Percentiles rank a stretch among this genome's conserved stretches.
These are phyloP conservation scores for Nidularia pulvinata DNA, from an alignment of 768 basidiomycete species.

Conservation along the genomic window DNA sequence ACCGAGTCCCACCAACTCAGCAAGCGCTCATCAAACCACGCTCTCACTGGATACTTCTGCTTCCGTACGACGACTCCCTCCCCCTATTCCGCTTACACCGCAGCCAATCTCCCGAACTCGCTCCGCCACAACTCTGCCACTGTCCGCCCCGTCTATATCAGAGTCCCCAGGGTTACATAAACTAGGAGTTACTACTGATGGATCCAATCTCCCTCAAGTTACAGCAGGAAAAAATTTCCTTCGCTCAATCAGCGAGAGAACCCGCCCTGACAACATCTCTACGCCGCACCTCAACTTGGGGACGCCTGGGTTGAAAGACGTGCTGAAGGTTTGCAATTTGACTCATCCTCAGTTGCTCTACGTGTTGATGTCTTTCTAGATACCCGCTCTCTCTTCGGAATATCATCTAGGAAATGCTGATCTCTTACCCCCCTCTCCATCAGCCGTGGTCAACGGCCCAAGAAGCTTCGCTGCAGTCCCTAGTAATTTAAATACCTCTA, in stretches of 20 bases:
- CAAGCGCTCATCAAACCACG: conserved; percentile 51
- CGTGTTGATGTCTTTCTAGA: conserved; percentile 26
- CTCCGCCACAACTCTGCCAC: conserved; percentile 41
- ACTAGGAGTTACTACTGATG: neutral
- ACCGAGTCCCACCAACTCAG: conserved; percentile 17
- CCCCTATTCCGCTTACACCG: conserved; percentile 15
- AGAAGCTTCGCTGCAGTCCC: conserved; percentile 25
- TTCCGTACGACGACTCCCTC: conserved; percentile 19
- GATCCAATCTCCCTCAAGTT: neutral
- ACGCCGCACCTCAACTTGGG: conserved; percentile 19
- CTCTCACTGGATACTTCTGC: conserved; percentile 51
- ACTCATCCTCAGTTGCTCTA: neutral
- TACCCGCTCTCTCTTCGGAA: conserved; percentile 67
- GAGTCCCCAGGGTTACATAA: neutral
- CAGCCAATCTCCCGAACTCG: conserved; percentile 37
- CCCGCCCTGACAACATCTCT: conserved; percentile 42
- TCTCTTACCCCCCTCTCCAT: conserved; percentile 76
- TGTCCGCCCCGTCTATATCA: conserved; percentile 3
- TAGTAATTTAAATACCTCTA: neutral
- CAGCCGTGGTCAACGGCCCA: conserved; percentile 27
- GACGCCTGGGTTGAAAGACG: conserved; percentile 69
- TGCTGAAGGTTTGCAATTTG: conserved; percentile 53
- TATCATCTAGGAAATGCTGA: conserved; percentile 70
- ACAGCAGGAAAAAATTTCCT: neutral
- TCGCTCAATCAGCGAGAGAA: conserved; percentile 34